These are phyloP conservation scores for Puccinia triticina DNA, from an alignment of 1,284 basidiomycete species.

Conservation along the genomic window DNA sequence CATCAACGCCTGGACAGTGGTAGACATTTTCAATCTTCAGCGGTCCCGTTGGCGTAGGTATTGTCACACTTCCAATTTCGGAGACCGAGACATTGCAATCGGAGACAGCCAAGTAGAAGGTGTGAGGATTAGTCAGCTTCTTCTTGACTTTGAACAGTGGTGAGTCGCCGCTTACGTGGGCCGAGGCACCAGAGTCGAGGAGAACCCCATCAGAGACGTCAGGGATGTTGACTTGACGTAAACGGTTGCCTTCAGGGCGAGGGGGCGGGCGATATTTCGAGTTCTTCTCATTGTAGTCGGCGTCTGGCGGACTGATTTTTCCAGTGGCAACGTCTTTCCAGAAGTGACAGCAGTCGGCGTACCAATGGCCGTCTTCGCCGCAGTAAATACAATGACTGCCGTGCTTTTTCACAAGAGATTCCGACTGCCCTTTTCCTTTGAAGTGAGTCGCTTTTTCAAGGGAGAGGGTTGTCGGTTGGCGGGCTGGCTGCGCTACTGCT, in stretches of 20 bases:
- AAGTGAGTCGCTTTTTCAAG: background rate
- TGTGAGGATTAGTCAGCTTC: background rate
- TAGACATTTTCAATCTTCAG: background rate
- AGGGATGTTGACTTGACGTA: background rate
- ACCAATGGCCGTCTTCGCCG: slow-evolving; percentile 7
- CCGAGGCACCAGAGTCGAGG: slow-evolving; percentile 15
- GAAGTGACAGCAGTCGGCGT: background rate
- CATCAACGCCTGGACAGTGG: background rate
- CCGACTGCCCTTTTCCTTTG: background rate
- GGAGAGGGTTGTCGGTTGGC: slow-evolving; percentile 63
- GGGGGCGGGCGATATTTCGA: background rate
- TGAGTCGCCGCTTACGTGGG: background rate
- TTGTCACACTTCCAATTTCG: background rate
- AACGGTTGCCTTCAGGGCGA: background rate
- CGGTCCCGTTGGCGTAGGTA: background rate
- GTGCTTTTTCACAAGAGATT: background rate
- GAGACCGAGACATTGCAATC: background rate
- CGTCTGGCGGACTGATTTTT: background rate
- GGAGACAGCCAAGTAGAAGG: background rate
- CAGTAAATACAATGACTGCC: background rate
- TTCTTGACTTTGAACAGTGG: background rate
- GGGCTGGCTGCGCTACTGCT: slow-evolving; percentile 59
- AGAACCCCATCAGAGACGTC: background rate
- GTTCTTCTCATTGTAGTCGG: background rate
- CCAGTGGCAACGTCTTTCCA: background rate